Evolutionary conservation across 2,329 filamentous ascomycete species (phyloP), one percentile per base, ranked within the genome.

Genomic region (Claviceps humidiphila): DNA sequence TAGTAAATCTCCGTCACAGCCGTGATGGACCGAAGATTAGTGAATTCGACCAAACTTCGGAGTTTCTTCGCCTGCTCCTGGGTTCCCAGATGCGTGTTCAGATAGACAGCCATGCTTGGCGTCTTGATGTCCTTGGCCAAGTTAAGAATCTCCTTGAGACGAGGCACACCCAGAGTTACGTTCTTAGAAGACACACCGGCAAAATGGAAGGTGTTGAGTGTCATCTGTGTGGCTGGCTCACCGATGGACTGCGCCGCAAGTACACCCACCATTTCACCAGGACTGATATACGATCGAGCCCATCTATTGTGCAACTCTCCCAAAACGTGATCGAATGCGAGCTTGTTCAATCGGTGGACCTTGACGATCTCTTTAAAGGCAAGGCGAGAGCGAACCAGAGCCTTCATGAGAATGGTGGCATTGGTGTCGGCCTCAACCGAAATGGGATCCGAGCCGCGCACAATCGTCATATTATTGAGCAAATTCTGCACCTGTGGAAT

Each of bases 121-220:
- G 93, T 98, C 77, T 97, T 98, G 75, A 98, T 96, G 70, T 97
- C 94, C 60, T 86, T 90, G 0, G 94, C 93, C 54, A 98, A 83
- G 68, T 98, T 98, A 53, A 98, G 78, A 81, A 98, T 98, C 74
- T 98, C 93, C 78, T 98, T 98, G 49, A 98, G 81, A 82, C 93
- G 91, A 44, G 93, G 93, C 44, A 98, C 93, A 89, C 93, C 93
- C 48, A 98, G 84, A 0, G 93, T 98, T 52, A 98, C 91, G 77
- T 98, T 98, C 84, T 98, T 98, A 24, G 91, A 95, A 40, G 94
- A 95, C 55, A 98, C 89, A 95, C 93, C 93, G 69, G 93, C 90
- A 69, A 98, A 98, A 77, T 98, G 93, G 85, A 98, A 98, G 24
- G 93, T 98, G 74, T 98, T 98, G 55, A 98, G 74, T 1, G 93